Evolutionary conservation across 169 alveolate genomes (phyloP).

Genomic region (Plasmodium coatneyi): DNA sequence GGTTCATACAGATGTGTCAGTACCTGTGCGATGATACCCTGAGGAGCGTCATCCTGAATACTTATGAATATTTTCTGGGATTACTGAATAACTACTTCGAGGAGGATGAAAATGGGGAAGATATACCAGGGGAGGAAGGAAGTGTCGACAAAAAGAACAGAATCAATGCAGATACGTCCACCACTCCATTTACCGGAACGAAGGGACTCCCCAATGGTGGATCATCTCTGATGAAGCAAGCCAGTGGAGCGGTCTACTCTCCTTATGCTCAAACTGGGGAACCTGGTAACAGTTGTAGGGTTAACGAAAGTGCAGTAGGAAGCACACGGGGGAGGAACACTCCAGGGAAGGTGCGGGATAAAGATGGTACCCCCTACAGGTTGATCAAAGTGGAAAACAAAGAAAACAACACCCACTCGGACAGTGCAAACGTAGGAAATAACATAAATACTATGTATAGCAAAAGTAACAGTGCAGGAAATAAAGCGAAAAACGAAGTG

Average conservation of each 20-base stretch:
- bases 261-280: not conserved
- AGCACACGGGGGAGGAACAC: not conserved
- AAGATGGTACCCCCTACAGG: not conserved
- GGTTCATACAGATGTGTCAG: slow-evolving; percentile 38
- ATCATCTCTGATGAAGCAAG: not conserved
- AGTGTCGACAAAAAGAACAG: not conserved
- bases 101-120: not conserved
- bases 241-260: not conserved
- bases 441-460: not conserved
- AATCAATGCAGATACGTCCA: not conserved
- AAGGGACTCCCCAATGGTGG: not conserved
- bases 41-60: slow-evolving; percentile 16
- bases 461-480: not conserved
- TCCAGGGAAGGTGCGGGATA: not conserved
- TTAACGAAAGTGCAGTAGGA: not conserved
- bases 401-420: not conserved
- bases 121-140: not conserved
- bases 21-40: slow-evolving; percentile 43
- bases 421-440: not conserved
- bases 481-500: slow-evolving; percentile 13
- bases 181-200: not conserved
- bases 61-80: slow-evolving; percentile 19
- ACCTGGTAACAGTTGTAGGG: not conserved
- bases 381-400: not conserved
- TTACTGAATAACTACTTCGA: slow-evolving; percentile 14